phyloP scores from a whole-genome alignment of 345 rosid genomes.

The Xanthoceras sorbifolium region DNA sequence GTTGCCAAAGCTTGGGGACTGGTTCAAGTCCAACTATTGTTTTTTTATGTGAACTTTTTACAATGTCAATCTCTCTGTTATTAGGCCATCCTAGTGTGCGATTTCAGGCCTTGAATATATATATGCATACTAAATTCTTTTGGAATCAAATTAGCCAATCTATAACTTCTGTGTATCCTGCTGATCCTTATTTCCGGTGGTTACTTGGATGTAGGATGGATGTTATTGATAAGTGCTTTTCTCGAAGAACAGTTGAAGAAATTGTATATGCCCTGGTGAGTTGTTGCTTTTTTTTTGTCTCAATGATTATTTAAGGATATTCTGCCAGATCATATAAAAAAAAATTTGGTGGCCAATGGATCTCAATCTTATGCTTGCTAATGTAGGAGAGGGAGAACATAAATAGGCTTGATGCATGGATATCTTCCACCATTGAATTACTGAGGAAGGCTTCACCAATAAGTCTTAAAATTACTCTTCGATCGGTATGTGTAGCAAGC shows the following conservation, averaged over 20 bases:
- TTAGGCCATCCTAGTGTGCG: not conserved
- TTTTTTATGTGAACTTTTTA: not conserved
- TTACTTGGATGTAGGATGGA: conserved; percentile 55
- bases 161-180: not conserved
- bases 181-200: not conserved
- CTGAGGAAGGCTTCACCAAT: conserved; percentile 82
- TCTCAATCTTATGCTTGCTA: conserved; percentile 12
- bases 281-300: conserved; percentile 9
- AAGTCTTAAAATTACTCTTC: conserved; percentile 83
- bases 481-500: conserved; percentile 49
- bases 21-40: not conserved
- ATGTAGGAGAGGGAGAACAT: conserved; percentile 60
- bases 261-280: conserved; percentile 84
- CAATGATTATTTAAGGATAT: not conserved
- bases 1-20: not conserved
- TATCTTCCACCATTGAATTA: conserved; percentile 45
- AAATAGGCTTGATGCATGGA: conserved; percentile 53
- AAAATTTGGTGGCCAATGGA: conserved; percentile 6
- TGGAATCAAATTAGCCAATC: conserved; percentile 1
- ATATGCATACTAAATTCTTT: not conserved
- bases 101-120: not conserved
- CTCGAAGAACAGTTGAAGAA: conserved; percentile 70
- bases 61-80: not conserved
- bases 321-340: conserved; percentile 6
- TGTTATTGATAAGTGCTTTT: conserved; percentile 77